Conservation (phyloP, 106 monocot species). For the Dendrobium nobile region DNA sequence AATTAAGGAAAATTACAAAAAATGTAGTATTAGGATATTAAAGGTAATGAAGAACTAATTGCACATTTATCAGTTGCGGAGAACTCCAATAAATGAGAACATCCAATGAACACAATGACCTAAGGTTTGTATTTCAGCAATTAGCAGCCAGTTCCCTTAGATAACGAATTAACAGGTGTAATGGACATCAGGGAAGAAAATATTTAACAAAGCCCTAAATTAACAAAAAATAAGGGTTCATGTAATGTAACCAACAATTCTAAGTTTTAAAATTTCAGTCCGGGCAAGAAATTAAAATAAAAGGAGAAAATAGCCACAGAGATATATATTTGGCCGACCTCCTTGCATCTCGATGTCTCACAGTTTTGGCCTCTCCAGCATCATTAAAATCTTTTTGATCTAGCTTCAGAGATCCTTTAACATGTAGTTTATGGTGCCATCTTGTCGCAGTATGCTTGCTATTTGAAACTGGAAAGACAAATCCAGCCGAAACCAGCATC, state of each 20-base stretch:
- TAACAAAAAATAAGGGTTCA: background rate
- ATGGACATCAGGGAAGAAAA: background rate
- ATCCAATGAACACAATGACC: background rate
- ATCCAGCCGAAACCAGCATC: conserved; percentile 2
- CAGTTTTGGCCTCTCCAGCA: background rate
- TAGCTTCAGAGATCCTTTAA: background rate
- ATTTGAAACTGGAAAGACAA: background rate
- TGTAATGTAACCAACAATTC: background rate
- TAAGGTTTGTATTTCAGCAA: background rate
- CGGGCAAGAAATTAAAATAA: background rate
- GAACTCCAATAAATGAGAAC: background rate
- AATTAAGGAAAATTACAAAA: background rate
- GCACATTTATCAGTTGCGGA: background rate
- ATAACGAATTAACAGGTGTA: background rate
- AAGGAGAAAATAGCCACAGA: background rate
- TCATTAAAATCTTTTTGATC: background rate
- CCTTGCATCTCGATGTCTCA: background rate
- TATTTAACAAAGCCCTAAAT: background rate
- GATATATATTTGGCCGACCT: conserved; percentile 4
- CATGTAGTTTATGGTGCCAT: background rate
- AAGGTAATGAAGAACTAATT: background rate
- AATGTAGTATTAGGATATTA: no score
- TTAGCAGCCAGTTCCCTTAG: background rate
- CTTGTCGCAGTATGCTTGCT: background rate
- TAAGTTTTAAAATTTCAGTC: background rate